A percentile compares a stretch with the other conserved stretches of the same genome.
These are phyloP conservation scores for Linderina pennispora DNA, from an alignment of 192 early-diverging fungal species.

Conservation along the genomic window DNA sequence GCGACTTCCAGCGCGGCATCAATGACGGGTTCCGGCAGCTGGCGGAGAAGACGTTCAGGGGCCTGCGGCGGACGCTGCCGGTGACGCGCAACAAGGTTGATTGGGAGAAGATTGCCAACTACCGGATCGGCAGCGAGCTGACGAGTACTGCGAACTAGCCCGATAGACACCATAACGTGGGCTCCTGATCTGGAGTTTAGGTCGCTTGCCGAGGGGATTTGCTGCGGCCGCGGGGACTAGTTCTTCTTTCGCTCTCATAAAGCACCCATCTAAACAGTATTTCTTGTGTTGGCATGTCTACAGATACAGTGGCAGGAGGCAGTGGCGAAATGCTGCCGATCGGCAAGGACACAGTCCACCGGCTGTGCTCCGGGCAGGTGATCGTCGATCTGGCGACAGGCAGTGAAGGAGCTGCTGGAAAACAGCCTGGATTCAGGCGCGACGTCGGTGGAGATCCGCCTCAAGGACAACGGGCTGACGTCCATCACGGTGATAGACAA, in stretches of 20 bases:
- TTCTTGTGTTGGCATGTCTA: too few relatives aligned
- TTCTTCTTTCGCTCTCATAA: too few relatives aligned
- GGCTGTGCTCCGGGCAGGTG: conserved; percentile 88
- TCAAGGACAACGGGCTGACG: conserved; percentile 75
- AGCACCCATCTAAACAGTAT: too few relatives aligned
- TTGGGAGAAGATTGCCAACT: conserved; percentile 71
- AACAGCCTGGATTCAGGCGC: conserved; percentile 89
- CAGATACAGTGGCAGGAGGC: too few relatives aligned
- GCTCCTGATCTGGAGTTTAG: too few relatives aligned
- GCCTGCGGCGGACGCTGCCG: conserved; percentile 82
- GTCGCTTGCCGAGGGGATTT: too few relatives aligned
- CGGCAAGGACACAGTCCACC: conserved; percentile 52
- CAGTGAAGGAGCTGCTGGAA: conserved; percentile 93
- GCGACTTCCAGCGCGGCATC: conserved; percentile 76
- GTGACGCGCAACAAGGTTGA: conserved; percentile 89
- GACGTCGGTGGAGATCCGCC: conserved; percentile 71
- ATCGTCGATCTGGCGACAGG: conserved; percentile 74
- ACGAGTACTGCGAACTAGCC: conserved; percentile 16
- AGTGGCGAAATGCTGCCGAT: conserved; percentile 12
- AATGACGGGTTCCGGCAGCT: conserved; percentile 77
- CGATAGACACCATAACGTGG: background rate
- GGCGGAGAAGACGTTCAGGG: conserved; percentile 85
- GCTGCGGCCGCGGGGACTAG: too few relatives aligned
- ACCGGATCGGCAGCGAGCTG: conserved; percentile 39
- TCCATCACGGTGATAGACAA: conserved; percentile 80